These are phyloP conservation scores for Yamadazyma mexicana DNA, from an alignment of 1,139 yeast genomes.

Conservation along the genomic window DNA sequence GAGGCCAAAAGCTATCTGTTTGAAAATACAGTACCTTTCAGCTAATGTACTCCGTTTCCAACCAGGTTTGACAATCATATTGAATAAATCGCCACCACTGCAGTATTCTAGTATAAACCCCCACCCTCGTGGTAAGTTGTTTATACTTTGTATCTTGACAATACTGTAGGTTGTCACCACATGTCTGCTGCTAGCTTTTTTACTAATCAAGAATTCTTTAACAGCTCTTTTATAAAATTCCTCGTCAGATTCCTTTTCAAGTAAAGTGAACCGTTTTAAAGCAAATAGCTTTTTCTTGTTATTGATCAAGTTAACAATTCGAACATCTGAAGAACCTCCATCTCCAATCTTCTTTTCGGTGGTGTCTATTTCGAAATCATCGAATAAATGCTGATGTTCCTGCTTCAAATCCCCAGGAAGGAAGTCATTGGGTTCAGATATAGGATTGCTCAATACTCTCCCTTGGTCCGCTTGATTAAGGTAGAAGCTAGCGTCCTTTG, in stretches of 20 bases:
- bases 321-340: constrained; percentile 74
- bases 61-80: constrained; percentile 42
- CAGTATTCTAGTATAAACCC: constrained; percentile 72
- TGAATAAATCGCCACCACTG: constrained; percentile 53
- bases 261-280: constrained; percentile 63
- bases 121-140: constrained; percentile 66
- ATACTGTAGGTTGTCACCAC: constrained; percentile 57
- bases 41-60: constrained; percentile 46
- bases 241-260: constrained; percentile 59
- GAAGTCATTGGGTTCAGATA: constrained; percentile 65
- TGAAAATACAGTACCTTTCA: constrained; percentile 64
- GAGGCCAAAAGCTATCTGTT: constrained; percentile 55
- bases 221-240: constrained; percentile 66
- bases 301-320: constrained; percentile 43
- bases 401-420: constrained; percentile 58
- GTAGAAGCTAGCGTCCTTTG: constrained; percentile 43
- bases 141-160: constrained; percentile 57
- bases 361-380: constrained; percentile 56
- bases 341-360: constrained; percentile 57
- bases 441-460: constrained; percentile 60
- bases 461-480: constrained; percentile 27
- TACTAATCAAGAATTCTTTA: constrained; percentile 64
- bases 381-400: constrained; percentile 52
- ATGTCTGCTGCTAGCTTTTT: constrained; percentile 54
- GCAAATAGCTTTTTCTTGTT: constrained; percentile 51